phyloP scores from a whole-genome alignment of 2,329 filamentous ascomycete genomes.

The Colletotrichum cordylinicola region DNA sequence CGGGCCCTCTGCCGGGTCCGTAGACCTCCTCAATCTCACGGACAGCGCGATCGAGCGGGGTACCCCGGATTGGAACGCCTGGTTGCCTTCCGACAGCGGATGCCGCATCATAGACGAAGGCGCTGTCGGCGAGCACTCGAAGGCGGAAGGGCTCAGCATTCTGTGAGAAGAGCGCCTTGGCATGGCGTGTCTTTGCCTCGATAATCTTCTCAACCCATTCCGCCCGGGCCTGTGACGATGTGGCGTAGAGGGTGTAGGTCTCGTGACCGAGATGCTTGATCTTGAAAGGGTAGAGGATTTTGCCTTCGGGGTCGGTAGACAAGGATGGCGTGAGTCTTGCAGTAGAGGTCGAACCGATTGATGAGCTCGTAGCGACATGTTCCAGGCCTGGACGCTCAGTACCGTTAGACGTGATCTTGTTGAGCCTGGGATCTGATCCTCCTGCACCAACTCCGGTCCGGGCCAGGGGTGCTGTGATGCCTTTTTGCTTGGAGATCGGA shows the following conservation, averaged over 20 bases:
- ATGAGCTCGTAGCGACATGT: slow-evolving; percentile 72
- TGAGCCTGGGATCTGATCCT: slow-evolving; percentile 63
- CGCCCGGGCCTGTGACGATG: slow-evolving; percentile 73
- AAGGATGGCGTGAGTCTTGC: slow-evolving; percentile 44
- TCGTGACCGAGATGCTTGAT: slow-evolving; percentile 96
- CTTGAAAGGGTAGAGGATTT: slow-evolving; percentile 90
- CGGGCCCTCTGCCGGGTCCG: slow-evolving; percentile 72
- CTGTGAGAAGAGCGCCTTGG: slow-evolving; percentile 85
- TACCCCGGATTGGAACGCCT: slow-evolving; percentile 83
- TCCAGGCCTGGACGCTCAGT: slow-evolving; percentile 64
- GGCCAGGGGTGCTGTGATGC: slow-evolving; percentile 68
- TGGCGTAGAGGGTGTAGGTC: slow-evolving; percentile 88
- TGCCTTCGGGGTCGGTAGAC: slow-evolving; percentile 76
- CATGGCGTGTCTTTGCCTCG: slow-evolving; percentile 93
- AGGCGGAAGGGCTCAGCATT: slow-evolving; percentile 96
- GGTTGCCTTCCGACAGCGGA: slow-evolving; percentile 64
- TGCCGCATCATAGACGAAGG: slow-evolving; percentile 80
- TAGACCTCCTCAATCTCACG: slow-evolving; percentile 84
- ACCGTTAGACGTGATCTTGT: slow-evolving; percentile 58
- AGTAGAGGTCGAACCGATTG: slow-evolving; percentile 56
- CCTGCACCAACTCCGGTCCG: slow-evolving; percentile 65
- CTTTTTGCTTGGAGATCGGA: slow-evolving; percentile 83
- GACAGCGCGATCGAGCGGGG: slow-evolving; percentile 89
- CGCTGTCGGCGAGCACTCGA: slow-evolving; percentile 88
- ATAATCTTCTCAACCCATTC: slow-evolving; percentile 96